A percentile compares a stretch with the other conserved stretches of the same genome.
These are phyloP conservation scores for Podospora pseudocomata DNA, from an alignment of 495 filamentous ascomycete genomes.

Conservation along the genomic window DNA sequence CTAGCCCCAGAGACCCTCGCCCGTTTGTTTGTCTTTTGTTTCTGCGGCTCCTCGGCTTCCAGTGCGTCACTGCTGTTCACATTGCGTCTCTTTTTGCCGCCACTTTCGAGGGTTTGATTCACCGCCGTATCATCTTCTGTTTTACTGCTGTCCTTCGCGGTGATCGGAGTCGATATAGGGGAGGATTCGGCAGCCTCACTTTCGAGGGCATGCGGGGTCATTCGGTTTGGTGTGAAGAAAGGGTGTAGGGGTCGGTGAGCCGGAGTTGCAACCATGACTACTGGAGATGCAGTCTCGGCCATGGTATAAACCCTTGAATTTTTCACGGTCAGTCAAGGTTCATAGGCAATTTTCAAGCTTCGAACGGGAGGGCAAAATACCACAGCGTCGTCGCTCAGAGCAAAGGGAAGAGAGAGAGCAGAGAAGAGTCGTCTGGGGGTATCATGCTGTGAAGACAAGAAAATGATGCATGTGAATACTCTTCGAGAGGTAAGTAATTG, in stretches of 20 bases:
- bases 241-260: constrained; percentile 30
- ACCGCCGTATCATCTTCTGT: constrained; percentile 1
- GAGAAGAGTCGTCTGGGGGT: neutral
- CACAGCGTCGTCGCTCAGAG: constrained; percentile 3
- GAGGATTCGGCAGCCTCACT: neutral
- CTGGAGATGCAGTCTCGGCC: constrained; percentile 21
- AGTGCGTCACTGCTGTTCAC: neutral
- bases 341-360: neutral
- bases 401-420: neutral
- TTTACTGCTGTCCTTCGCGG: neutral
- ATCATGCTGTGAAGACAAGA: constrained; percentile 1
- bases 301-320: constrained; percentile 25
- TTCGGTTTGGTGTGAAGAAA: constrained; percentile 29
- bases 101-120: constrained; percentile 30
- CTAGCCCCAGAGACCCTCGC: neutral
- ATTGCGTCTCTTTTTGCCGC: constrained; percentile 40
- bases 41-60: neutral
- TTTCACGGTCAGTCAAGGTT: neutral
- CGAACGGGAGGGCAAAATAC: neutral
- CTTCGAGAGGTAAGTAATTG: too few relatives aligned
- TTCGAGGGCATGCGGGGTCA: neutral
- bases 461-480: neutral
- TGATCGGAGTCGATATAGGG: neutral
- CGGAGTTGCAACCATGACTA: constrained; percentile 3
- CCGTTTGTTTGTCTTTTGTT: neutral